These are phyloP conservation scores for Boletus barrowsii DNA, from an alignment of 768 basidiomycete genomes.

Conservation along the genomic window DNA sequence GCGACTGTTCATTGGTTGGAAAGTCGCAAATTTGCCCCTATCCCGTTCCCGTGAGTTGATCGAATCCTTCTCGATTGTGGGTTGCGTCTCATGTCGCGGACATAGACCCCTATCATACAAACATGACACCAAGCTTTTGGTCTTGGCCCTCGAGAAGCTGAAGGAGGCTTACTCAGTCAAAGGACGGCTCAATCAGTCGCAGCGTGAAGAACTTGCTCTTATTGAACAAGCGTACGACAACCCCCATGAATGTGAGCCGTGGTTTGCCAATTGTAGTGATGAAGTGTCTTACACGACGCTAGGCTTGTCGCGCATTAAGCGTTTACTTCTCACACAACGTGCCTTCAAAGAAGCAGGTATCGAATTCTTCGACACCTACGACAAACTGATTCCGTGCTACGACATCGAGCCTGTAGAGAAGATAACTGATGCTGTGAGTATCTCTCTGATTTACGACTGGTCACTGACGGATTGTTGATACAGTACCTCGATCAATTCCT, in stretches of 20 bases:
- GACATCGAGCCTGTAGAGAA: slow-evolving; percentile 99
- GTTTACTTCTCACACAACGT: slow-evolving; percentile 91
- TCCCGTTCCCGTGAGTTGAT: slow-evolving; percentile 85
- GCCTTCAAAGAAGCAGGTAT: slow-evolving; percentile 99
- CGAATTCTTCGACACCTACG: slow-evolving; percentile 95
- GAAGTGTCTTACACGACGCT: slow-evolving; percentile 4
- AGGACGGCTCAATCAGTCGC: slow-evolving; percentile 95
- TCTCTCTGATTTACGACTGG: not conserved
- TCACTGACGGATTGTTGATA: slow-evolving; percentile 13
- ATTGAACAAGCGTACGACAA: slow-evolving; percentile 99
- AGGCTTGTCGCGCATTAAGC: slow-evolving; percentile 96
- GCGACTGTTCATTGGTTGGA: slow-evolving; percentile 99
- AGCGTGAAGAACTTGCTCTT: slow-evolving; percentile 94
- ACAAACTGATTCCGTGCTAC: slow-evolving; percentile 97
- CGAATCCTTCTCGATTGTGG: not conserved
- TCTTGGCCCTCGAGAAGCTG: slow-evolving; percentile 94
- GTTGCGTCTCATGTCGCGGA: not conserved
- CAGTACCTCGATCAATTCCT: slow-evolving; percentile 97
- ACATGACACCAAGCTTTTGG: slow-evolving; percentile 97
- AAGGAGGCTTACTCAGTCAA: slow-evolving; percentile 99
- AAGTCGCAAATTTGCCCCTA: slow-evolving; percentile 95
- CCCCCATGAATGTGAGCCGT: slow-evolving; percentile 84
- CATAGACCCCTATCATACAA: slow-evolving; percentile 91
- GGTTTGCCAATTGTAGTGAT: not conserved
- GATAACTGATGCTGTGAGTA: slow-evolving; percentile 91